Evolutionary conservation across 768 basidiomycete genomes (phyloP).

Genomic region (Tylopilus balloui): DNA sequence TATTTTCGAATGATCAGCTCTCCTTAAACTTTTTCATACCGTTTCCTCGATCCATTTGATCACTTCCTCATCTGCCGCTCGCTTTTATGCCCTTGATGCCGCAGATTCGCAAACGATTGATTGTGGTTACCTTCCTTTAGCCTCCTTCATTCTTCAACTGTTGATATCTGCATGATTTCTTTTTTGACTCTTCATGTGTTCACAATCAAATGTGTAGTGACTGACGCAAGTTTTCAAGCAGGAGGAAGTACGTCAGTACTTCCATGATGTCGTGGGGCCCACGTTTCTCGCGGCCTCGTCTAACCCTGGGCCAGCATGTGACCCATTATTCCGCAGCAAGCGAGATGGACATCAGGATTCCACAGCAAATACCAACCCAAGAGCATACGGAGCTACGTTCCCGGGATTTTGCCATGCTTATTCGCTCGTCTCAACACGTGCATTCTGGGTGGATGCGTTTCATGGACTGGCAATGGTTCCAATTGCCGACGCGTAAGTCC

Average conservation of each 20-base stretch:
- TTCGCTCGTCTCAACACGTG: slow-evolving; percentile 71
- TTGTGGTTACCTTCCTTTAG: slow-evolving; percentile 8
- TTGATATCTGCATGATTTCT: slow-evolving; percentile 4
- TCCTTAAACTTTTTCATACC: not conserved
- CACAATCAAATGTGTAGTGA: slow-evolving; percentile 5
- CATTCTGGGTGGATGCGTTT: slow-evolving; percentile 79
- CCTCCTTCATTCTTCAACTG: slow-evolving; percentile 8
- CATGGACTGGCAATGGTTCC: slow-evolving; percentile 83
- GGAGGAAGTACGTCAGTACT: slow-evolving; percentile 36
- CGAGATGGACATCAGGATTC: not conserved
- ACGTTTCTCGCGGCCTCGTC: slow-evolving; percentile 20
- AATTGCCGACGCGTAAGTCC: slow-evolving; percentile 72
- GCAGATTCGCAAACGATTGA: slow-evolving; percentile 1
- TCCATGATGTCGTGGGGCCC: slow-evolving; percentile 27
- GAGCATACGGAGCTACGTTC: slow-evolving; percentile 19
- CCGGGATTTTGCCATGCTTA: slow-evolving; percentile 36
- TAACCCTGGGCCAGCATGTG: slow-evolving; percentile 2
- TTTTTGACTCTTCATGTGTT: slow-evolving; percentile 8
- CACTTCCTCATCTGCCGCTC: slow-evolving; percentile 2
- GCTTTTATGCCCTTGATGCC: slow-evolving; percentile 17
- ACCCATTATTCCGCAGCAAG: not conserved
- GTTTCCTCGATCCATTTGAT: slow-evolving; percentile 2
- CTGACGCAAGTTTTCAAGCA: slow-evolving; percentile 21
- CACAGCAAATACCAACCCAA: not conserved
- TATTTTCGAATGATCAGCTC: slow-evolving; percentile 7